Conservation (phyloP, 1,284 basidiomycete genomes). For the Pholiota adiposa region DNA sequence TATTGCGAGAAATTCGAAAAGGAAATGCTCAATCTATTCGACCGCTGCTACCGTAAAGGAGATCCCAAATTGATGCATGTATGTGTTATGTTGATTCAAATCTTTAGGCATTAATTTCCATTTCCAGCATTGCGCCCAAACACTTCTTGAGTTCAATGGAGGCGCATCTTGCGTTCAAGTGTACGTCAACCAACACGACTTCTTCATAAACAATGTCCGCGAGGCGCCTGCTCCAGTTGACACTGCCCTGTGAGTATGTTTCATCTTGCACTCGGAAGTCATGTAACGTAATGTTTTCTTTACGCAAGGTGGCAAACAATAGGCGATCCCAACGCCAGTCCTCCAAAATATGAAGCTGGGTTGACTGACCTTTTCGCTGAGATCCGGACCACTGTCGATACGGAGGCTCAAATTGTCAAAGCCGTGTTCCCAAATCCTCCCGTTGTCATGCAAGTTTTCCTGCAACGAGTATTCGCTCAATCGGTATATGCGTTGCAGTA, state of each 20-base stretch:
- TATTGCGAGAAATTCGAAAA: slow-evolving; percentile 99
- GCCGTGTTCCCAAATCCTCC: slow-evolving; percentile 98
- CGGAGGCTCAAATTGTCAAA: slow-evolving; percentile 97
- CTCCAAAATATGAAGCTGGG: slow-evolving; percentile 84
- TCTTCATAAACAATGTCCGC: slow-evolving; percentile 91
- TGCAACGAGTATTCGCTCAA: slow-evolving; percentile 98
- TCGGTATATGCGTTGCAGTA: slow-evolving; percentile 61
- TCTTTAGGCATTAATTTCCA: not conserved
- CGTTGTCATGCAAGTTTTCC: slow-evolving; percentile 98
- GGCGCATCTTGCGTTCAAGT: slow-evolving; percentile 97
- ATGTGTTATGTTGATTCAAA: slow-evolving; percentile 18
- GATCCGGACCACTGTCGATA: slow-evolving; percentile 89
- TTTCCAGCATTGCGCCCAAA: slow-evolving; percentile 92
- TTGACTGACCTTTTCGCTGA: slow-evolving; percentile 84
- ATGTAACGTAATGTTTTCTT: slow-evolving; percentile 3
- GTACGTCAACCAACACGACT: slow-evolving; percentile 99
- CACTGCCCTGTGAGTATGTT: slow-evolving; percentile 59
- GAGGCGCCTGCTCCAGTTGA: slow-evolving; percentile 63
- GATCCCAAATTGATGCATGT: slow-evolving; percentile 99
- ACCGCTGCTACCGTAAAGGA: slow-evolving; percentile 92
- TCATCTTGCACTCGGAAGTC: not conserved
- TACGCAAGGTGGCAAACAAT: slow-evolving; percentile 77
- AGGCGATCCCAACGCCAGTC: slow-evolving; percentile 77
- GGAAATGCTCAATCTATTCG: slow-evolving; percentile 96
- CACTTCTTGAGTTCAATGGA: slow-evolving; percentile 97